These are phyloP conservation scores for Paraglomus occultum DNA, from an alignment of 192 early-diverging fungal genomes.

Conservation along the genomic window DNA sequence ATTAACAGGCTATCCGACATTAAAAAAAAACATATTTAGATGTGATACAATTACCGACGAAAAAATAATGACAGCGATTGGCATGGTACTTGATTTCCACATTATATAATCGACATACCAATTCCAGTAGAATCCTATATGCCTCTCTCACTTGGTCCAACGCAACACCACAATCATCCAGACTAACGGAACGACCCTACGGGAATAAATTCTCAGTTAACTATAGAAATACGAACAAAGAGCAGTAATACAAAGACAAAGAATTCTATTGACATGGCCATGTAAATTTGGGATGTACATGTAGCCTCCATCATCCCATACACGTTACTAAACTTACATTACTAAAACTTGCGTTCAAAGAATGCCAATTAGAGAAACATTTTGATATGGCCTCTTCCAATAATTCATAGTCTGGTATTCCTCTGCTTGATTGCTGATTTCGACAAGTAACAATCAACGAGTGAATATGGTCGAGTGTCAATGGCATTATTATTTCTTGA, in stretches of 20 bases:
- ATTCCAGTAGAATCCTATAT: conserved; percentile 57
- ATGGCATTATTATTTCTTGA: conserved; percentile 21
- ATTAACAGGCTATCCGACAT: conserved; percentile 46
- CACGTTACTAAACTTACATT: conserved; percentile 31
- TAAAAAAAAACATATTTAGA: conserved; percentile 1
- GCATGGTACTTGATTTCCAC: neutral
- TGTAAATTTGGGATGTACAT: neutral
- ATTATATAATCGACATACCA: conserved; percentile 44
- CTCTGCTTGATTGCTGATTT: conserved; percentile 20
- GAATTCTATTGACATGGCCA: conserved; percentile 1
- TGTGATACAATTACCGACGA: neutral
- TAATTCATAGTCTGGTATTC: conserved; percentile 8
- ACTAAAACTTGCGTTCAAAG: conserved; percentile 63
- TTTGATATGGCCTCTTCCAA: conserved; percentile 49
- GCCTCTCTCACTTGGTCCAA: conserved; percentile 62
- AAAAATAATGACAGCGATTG: conserved; percentile 2
- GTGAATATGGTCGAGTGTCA: conserved; percentile 45
- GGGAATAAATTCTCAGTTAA: neutral
- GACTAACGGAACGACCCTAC: conserved; percentile 46
- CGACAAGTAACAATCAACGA: conserved; percentile 40
- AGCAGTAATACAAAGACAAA: neutral
- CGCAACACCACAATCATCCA: conserved; percentile 58
- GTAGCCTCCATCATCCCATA: too few species aligned
- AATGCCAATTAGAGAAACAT: conserved; percentile 57
- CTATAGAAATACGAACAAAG: neutral